Evolutionary conservation across 495 filamentous ascomycete genomes (phyloP).

Genomic region (Terfezia boudieri): DNA sequence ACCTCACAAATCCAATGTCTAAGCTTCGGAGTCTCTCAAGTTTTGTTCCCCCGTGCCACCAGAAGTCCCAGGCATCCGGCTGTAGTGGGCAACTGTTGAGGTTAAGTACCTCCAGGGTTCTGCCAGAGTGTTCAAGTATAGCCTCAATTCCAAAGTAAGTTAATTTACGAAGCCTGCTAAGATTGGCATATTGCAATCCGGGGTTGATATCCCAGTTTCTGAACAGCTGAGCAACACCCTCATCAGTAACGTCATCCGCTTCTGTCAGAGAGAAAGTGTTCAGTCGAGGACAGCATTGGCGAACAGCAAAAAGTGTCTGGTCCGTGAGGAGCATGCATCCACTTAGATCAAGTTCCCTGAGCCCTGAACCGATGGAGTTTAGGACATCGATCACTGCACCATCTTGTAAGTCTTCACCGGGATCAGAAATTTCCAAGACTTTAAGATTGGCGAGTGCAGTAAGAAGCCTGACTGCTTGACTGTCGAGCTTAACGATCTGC

Average conservation of each 20-base stretch:
- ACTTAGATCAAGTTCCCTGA: slow-evolving; percentile 10
- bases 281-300: slow-evolving; percentile 6
- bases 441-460: slow-evolving; percentile 4
- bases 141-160: slow-evolving; percentile 6
- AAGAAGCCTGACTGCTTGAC: slow-evolving; percentile 4
- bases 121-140: slow-evolving; percentile 7
- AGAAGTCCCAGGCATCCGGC: slow-evolving; percentile 5
- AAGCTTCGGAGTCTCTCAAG: slow-evolving; percentile 6
- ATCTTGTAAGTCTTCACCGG: slow-evolving; percentile 11
- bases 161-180: slow-evolving; percentile 6
- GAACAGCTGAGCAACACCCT: slow-evolving; percentile 9
- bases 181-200: slow-evolving; percentile 5
- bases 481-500: slow-evolving; percentile 7
- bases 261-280: slow-evolving; percentile 8
- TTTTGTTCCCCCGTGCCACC: neutral
- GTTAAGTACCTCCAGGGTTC: slow-evolving; percentile 8
- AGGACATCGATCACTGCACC: slow-evolving; percentile 6
- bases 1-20: slow-evolving; percentile 12
- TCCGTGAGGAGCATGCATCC: slow-evolving; percentile 5
- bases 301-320: slow-evolving; percentile 3
- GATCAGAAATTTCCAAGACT: slow-evolving; percentile 11
- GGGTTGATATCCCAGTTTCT: slow-evolving; percentile 7
- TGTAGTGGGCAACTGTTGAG: slow-evolving; percentile 9
- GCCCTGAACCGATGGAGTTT: slow-evolving; percentile 7
- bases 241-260: slow-evolving; percentile 5